A percentile compares a stretch with the other conserved stretches of the same genome.
Conservation (phyloP, 1,139 yeast species). For the Candida glucosophila region DNA sequence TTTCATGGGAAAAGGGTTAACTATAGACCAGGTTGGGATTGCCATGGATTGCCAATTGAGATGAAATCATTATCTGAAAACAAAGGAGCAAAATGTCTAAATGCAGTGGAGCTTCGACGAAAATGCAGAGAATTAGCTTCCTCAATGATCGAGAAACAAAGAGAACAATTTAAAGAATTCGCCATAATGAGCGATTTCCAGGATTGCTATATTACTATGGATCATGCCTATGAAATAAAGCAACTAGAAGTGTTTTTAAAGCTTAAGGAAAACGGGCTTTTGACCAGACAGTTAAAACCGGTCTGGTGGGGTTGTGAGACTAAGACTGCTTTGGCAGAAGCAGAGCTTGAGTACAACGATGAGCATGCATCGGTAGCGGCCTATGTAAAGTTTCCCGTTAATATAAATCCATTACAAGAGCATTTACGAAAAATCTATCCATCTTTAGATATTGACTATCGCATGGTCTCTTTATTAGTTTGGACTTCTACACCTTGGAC, state of each 20-base stretch:
- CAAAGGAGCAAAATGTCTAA: slow-evolving; percentile 10
- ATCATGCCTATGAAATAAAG: slow-evolving; percentile 58
- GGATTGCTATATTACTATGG: slow-evolving; percentile 63
- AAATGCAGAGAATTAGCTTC: slow-evolving; percentile 64
- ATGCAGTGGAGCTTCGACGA: slow-evolving; percentile 49
- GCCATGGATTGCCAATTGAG: slow-evolving; percentile 96
- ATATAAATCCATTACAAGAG: slow-evolving; percentile 3
- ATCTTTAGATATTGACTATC: slow-evolving; percentile 2
- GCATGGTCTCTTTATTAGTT: slow-evolving; percentile 34
- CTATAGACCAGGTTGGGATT: slow-evolving; percentile 96
- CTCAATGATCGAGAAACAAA: slow-evolving; percentile 55
- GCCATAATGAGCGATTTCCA: slow-evolving; percentile 83
- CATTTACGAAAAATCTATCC: slow-evolving; percentile 3
- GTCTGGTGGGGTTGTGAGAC: slow-evolving; percentile 98
- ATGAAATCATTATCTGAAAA: slow-evolving; percentile 57
- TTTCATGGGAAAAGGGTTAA: slow-evolving; percentile 48
- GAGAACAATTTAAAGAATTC: slow-evolving; percentile 52
- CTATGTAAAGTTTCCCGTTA: slow-evolving; percentile 59
- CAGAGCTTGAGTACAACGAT: slow-evolving; percentile 82
- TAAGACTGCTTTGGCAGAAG: slow-evolving; percentile 90
- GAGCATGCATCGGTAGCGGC: slow-evolving; percentile 66
- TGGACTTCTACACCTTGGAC: slow-evolving; percentile 99
- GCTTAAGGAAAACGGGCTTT: slow-evolving; percentile 58
- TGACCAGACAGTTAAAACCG: slow-evolving; percentile 82
- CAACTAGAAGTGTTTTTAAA: slow-evolving; percentile 66